Percentiles rank a stretch among this genome's conserved stretches.
phyloP scores from a whole-genome alignment of 164 flowering plant species.

The Magnolia kwangsiensis region DNA sequence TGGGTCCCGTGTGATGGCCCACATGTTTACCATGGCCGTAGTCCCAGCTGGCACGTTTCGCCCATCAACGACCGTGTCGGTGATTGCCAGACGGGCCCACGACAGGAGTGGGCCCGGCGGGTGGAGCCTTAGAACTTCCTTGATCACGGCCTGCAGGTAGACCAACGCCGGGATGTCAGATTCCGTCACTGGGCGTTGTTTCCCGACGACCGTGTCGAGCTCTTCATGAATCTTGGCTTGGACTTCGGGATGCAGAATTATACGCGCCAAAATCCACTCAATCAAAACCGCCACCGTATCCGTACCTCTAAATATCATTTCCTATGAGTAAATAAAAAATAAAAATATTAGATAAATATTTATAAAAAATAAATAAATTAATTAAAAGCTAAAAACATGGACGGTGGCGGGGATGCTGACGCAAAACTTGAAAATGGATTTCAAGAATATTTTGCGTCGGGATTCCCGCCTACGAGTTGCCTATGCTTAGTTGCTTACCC shows the following conservation, averaged over 20 bases:
- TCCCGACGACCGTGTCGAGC: slow-evolving; percentile 32
- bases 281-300: slow-evolving; percentile 36
- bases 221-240: slow-evolving; percentile 28
- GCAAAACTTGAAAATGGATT: not conserved
- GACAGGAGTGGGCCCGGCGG: slow-evolving; percentile 69
- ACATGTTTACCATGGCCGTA: slow-evolving; percentile 90
- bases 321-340: slow-evolving; percentile 7
- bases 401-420: not conserved
- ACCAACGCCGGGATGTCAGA: slow-evolving; percentile 36
- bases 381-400: not conserved
- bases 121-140: slow-evolving; percentile 47
- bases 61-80: slow-evolving; percentile 60
- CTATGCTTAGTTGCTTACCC: slow-evolving; percentile 39
- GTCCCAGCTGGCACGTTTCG: slow-evolving; percentile 69
- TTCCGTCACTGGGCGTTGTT: slow-evolving; percentile 29
- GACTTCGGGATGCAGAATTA: slow-evolving; percentile 25
- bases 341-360: too few relatives aligned
- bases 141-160: slow-evolving; percentile 44
- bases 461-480: too few relatives aligned
- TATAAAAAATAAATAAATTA: too few relatives aligned
- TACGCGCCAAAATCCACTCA: slow-evolving; percentile 35
- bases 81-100: slow-evolving; percentile 52
- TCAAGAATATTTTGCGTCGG: too few relatives aligned
- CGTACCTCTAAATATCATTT: slow-evolving; percentile 42
- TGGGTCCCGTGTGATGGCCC: slow-evolving; percentile 74